Evolutionary conservation across 1,284 basidiomycete genomes (phyloP).

Genomic region (Cryptococcus depauperatus): DNA sequence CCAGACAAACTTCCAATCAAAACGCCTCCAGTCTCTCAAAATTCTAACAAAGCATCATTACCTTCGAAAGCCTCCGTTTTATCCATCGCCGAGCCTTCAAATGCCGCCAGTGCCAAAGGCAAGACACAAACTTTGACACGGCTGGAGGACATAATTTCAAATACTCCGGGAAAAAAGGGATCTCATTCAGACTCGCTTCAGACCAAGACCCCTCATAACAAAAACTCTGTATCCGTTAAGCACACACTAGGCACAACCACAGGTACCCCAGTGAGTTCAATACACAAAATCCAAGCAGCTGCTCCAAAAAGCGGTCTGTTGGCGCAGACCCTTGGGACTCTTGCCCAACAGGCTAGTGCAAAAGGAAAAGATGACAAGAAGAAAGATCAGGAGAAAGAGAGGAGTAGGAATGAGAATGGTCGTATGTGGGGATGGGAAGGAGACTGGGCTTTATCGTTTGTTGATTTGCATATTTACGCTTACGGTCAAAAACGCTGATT

Average conservation of each 20-base stretch:
- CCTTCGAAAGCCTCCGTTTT: no score
- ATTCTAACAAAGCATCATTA: no score
- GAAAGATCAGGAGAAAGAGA: not conserved
- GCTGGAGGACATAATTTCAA: no score
- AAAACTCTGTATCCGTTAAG: not conserved
- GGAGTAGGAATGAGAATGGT: no score
- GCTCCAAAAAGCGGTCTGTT: not conserved
- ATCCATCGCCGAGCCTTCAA: no score
- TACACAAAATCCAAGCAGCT: not conserved
- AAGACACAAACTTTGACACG: no score
- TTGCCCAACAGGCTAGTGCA: not conserved
- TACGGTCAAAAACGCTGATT: not conserved
- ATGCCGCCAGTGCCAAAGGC: no score
- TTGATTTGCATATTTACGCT: not conserved
- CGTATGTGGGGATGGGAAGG: not conserved
- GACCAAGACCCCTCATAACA: no score
- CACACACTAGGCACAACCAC: not conserved
- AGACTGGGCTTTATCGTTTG: conserved; percentile 2
- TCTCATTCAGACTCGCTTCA: no score
- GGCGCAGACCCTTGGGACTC: not conserved
- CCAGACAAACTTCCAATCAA: no score
- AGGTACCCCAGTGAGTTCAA: not conserved
- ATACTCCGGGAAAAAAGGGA: no score
- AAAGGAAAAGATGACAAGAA: conserved; percentile 1
- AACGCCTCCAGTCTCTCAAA: no score